Percentiles rank a stretch among this genome's conserved stretches.
Evolutionary conservation across 495 filamentous ascomycete species (phyloP).

Genomic region (Bryoglossum gracile): DNA sequence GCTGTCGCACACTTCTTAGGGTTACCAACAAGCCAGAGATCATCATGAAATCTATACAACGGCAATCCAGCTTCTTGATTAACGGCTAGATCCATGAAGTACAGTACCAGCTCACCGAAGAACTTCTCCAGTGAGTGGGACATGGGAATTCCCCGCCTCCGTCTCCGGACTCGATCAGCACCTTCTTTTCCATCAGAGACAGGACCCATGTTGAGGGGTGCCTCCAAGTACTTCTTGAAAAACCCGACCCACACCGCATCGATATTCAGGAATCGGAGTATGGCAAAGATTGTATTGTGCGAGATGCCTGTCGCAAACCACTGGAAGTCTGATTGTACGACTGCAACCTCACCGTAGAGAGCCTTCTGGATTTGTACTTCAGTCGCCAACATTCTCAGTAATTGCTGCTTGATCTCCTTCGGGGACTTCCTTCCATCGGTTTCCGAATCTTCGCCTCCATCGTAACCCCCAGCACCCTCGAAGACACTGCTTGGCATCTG

Average conservation of each 20-base stretch:
- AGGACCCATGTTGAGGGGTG: constrained; percentile 50
- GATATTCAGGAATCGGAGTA: constrained; percentile 56
- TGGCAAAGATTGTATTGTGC: constrained; percentile 50
- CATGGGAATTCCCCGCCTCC: constrained; percentile 54
- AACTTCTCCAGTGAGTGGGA: constrained; percentile 54
- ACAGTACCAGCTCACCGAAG: constrained; percentile 56
- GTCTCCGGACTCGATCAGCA: constrained; percentile 28
- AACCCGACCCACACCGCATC: constrained; percentile 52
- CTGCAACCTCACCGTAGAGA: constrained; percentile 47
- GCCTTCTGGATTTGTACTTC: constrained; percentile 50
- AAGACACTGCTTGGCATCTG: constrained; percentile 39
- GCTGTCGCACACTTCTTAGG: constrained; percentile 46
- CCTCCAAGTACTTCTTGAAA: constrained; percentile 53
- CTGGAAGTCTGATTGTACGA: constrained; percentile 57
- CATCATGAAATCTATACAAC: constrained; percentile 60
- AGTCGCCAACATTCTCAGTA: constrained; percentile 51
- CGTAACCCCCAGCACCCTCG: constrained; percentile 17
- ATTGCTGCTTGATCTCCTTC: constrained; percentile 48
- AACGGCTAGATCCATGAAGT: constrained; percentile 59
- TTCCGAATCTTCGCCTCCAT: constrained; percentile 24
- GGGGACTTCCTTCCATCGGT: constrained; percentile 16
- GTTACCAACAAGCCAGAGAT: constrained; percentile 63
- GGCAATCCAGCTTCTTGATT: constrained; percentile 50
- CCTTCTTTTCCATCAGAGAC: constrained; percentile 38
- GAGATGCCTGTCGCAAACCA: constrained; percentile 56